Evolutionary conservation across 1,139 yeast species (phyloP).

Genomic region (Taphrina betulina): DNA sequence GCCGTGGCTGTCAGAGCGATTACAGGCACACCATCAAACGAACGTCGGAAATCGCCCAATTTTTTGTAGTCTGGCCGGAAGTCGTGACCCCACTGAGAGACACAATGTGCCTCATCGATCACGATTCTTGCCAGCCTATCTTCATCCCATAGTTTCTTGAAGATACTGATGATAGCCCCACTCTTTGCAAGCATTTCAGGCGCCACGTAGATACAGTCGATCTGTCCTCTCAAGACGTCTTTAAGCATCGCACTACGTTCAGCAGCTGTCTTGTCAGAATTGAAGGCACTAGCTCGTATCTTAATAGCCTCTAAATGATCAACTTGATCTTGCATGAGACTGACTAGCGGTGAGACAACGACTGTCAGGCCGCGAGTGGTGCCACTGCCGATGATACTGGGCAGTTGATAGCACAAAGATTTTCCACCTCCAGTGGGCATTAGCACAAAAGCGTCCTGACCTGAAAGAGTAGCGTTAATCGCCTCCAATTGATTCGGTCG

Average conservation of each 20-base stretch:
- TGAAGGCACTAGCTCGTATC: slow-evolving; percentile 83
- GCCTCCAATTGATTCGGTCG: slow-evolving; percentile 87
- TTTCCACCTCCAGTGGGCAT: slow-evolving; percentile 99
- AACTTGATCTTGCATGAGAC: slow-evolving; percentile 97
- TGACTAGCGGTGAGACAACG: slow-evolving; percentile 90
- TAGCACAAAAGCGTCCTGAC: slow-evolving; percentile 85
- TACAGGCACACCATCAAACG: slow-evolving; percentile 77
- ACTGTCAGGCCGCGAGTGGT: slow-evolving; percentile 78
- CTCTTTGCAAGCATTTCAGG: slow-evolving; percentile 94
- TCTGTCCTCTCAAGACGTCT: slow-evolving; percentile 49
- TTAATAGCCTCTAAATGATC: slow-evolving; percentile 66
- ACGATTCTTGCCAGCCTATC: slow-evolving; percentile 76
- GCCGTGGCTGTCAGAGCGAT: slow-evolving; percentile 99
- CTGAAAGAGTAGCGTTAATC: slow-evolving; percentile 71
- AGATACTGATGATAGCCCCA: slow-evolving; percentile 63
- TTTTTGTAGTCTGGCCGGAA: slow-evolving; percentile 94
- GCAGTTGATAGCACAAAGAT: slow-evolving; percentile 91
- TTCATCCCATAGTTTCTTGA: slow-evolving; percentile 57
- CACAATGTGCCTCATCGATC: slow-evolving; percentile 98
- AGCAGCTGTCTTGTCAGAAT: slow-evolving; percentile 64
- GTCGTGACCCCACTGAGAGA: slow-evolving; percentile 99
- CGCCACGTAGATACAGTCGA: slow-evolving; percentile 80
- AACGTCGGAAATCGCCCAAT: slow-evolving; percentile 66
- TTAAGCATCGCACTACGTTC: slow-evolving; percentile 66
- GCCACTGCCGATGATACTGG: slow-evolving; percentile 79